These are phyloP conservation scores for Luffa aegyptiaca DNA, from an alignment of 306 rosid genomes.

Conservation along the genomic window DNA sequence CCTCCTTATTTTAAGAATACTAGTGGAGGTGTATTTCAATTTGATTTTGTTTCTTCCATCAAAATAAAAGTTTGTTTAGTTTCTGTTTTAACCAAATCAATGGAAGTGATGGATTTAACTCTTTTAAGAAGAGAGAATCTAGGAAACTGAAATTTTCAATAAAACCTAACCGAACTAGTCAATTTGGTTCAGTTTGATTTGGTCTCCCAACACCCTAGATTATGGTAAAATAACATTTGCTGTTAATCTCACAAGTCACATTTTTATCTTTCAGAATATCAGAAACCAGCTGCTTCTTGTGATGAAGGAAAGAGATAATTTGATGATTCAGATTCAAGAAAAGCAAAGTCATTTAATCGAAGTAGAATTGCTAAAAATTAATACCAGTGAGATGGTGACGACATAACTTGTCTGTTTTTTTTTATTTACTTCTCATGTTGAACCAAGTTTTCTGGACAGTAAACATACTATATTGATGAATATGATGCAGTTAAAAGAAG, in stretches of 20 bases:
- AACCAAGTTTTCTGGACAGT: background rate
- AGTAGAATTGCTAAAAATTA: slow-evolving; percentile 29
- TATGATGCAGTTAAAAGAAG: slow-evolving; percentile 34
- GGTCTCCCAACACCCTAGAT: background rate
- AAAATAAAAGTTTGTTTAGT: too few species aligned
- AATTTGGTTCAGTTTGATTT: too few species aligned
- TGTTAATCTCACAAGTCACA: background rate
- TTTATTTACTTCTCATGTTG: slow-evolving; percentile 5
- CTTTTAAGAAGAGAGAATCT: background rate
- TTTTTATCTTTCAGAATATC: slow-evolving; percentile 32
- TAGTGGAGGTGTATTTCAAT: too few species aligned
- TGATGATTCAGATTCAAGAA: slow-evolving; percentile 37
- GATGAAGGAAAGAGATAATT: slow-evolving; percentile 47
- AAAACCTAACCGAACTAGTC: background rate
- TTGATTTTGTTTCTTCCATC: too few species aligned
- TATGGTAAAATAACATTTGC: background rate
- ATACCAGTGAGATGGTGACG: slow-evolving; percentile 28
- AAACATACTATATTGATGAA: background rate
- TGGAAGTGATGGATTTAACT: too few species aligned
- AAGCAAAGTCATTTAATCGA: slow-evolving; percentile 32
- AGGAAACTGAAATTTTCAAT: background rate
- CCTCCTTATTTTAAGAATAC: too few species aligned
- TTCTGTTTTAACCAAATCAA: too few species aligned
- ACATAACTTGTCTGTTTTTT: slow-evolving; percentile 11
- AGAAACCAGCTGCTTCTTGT: slow-evolving; percentile 27